phyloP scores from a whole-genome alignment of 345 rosid species.

The Dimocarpus longan region DNA sequence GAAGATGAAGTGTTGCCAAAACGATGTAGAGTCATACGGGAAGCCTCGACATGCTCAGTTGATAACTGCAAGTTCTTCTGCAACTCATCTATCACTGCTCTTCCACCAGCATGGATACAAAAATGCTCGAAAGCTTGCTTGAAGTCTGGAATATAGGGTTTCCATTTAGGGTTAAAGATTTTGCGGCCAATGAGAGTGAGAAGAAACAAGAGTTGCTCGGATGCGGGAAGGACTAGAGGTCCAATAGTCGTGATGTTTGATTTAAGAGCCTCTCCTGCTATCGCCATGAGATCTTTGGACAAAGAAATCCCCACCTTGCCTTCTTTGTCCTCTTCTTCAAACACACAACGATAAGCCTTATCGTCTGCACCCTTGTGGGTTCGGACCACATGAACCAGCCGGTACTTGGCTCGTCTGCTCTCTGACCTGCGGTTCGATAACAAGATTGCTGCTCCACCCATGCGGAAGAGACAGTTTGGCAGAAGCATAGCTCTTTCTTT shows the following conservation, averaged over 20 bases:
- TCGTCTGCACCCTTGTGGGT: constrained; percentile 81
- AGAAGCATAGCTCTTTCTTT: constrained; percentile 80
- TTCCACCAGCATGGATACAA: constrained; percentile 92
- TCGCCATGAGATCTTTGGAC: constrained; percentile 78
- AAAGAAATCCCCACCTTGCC: constrained; percentile 63
- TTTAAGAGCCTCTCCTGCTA: constrained; percentile 79
- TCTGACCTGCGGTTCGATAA: constrained; percentile 63
- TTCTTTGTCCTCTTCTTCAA: constrained; percentile 70
- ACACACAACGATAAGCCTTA: constrained; percentile 66
- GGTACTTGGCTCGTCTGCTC: constrained; percentile 65
- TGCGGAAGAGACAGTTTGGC: constrained; percentile 80
- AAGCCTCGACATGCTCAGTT: constrained; percentile 77
- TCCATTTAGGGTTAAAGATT: constrained; percentile 64
- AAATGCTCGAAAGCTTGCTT: constrained; percentile 89
- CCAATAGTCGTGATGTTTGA: constrained; percentile 81
- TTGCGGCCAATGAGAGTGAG: constrained; percentile 61
- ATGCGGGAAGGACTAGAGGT: constrained; percentile 74
- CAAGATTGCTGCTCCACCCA: constrained; percentile 75
- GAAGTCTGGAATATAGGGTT: constrained; percentile 85
- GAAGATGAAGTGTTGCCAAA: constrained; percentile 94
- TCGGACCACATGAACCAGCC: constrained; percentile 69
- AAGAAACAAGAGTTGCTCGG: constrained; percentile 73
- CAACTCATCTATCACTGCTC: constrained; percentile 82
- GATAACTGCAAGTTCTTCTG: constrained; percentile 75
- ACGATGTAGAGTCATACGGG: constrained; percentile 78